Evolutionary conservation across 169 alveolate genomes (phyloP).

Genomic region (Blepharisma undulans): DNA sequence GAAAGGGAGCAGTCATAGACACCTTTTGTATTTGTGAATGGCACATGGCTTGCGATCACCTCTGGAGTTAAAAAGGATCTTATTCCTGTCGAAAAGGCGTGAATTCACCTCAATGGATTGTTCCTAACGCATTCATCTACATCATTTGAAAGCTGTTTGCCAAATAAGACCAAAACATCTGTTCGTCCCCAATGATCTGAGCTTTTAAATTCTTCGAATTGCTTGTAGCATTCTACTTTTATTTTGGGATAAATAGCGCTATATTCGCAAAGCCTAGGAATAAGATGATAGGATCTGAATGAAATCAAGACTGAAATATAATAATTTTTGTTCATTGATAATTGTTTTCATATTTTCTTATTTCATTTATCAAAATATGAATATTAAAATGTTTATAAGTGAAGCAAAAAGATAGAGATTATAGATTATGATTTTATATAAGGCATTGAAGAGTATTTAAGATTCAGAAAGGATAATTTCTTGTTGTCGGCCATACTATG

Average conservation of each 20-base stretch:
- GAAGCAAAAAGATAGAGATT: background rate
- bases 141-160: background rate
- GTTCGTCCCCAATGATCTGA: background rate
- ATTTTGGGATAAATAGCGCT: background rate
- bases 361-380: background rate
- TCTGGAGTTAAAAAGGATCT: background rate
- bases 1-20: background rate
- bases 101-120: background rate
- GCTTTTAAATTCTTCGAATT: background rate
- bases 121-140: background rate
- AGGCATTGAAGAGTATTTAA: background rate
- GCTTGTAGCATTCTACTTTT: background rate
- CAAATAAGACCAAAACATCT: background rate
- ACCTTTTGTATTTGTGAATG: background rate
- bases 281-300: background rate
- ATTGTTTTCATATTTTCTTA: background rate
- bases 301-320: background rate
- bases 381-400: too few species aligned
- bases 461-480: background rate
- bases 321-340: background rate
- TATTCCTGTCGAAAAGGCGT: background rate
- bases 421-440: background rate
- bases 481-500: slow-evolving; percentile 89
- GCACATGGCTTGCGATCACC: background rate
- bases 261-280: background rate